Conservation (phyloP, 179 eudicot species). For the Monotropa hypopitys region DNA sequence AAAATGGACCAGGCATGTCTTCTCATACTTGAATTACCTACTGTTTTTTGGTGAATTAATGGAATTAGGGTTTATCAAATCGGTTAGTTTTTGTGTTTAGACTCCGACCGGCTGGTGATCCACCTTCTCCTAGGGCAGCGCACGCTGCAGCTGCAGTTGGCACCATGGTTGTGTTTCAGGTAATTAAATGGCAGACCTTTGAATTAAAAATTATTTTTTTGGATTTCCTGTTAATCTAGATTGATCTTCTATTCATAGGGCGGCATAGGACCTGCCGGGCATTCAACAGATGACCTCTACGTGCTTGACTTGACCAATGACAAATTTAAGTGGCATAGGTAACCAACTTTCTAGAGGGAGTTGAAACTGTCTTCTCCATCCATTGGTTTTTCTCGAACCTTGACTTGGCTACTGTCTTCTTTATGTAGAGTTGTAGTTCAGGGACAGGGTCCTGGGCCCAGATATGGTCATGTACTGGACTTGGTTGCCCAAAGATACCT, state of each 20-base stretch:
- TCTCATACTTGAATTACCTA: background rate
- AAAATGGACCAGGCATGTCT: constrained; percentile 76
- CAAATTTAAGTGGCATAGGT: constrained; percentile 95
- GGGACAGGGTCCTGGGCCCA: constrained; percentile 89
- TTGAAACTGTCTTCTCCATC: background rate
- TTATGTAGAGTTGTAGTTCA: constrained; percentile 77
- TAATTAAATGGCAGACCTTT: constrained; percentile 17
- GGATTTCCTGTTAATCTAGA: background rate
- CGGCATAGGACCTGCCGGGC: constrained; percentile 97
- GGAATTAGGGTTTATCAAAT: background rate
- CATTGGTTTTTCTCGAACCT: constrained; percentile 3
- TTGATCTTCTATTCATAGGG: constrained; percentile 37
- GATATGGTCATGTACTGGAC: constrained; percentile 95
- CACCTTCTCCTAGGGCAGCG: constrained; percentile 97
- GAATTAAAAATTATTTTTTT: background rate
- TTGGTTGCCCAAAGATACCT: constrained; percentile 90
- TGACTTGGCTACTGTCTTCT: constrained; percentile 15
- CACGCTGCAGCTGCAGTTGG: constrained; percentile 91
- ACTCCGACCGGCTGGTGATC: constrained; percentile 79
- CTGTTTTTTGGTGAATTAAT: background rate
- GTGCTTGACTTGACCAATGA: constrained; percentile 89
- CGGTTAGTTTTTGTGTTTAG: constrained; percentile 19
- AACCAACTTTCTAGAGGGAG: constrained; percentile 17
- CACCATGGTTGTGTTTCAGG: constrained; percentile 99
- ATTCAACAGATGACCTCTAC: constrained; percentile 84